Base-by-base conservation (phyloP, 371 early-diverging fungal species). In the Mortierella sp. region DNA sequence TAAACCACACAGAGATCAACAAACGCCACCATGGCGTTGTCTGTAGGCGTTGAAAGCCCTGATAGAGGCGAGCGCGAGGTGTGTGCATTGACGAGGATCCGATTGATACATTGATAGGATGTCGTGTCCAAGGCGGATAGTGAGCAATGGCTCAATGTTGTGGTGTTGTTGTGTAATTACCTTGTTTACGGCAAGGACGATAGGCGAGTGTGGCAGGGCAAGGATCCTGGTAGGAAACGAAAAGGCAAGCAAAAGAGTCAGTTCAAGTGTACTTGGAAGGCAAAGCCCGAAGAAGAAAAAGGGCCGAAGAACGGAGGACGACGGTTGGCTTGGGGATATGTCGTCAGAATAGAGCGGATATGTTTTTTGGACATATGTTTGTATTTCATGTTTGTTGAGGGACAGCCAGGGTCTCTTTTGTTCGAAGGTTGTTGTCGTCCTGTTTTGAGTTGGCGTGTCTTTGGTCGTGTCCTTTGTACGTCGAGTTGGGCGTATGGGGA, bases 221-320 rank as follows among this genome's bases (percentile, higher is more conserved):
- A 9, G 21, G 31, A 61, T 61, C 37, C 61, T 61, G 16, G 37
- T 16, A 34, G 21, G 1, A 31, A 34, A 31, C 19, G 31, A 34
- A 6, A 28, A 59, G 14, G 51, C 9, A 46, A 59, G 59, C 5
- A n/a, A 28, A 14, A 31, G 31, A 48, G 61, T 61, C 16, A 50
- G 50, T 50, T 14, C 16, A 50, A 31, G 28, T 13, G 59, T 59
- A 28, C 59, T 26, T 28, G 59, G 31, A 19, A 37, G 31, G 64
- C 31, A 61, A 61, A 61, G 64, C 64, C 64, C 64, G 64, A 61
- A 34, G 34, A 61, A 34, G 64, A 21, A 61, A 61, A 67, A 67
- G 21, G 67, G 21, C 21, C 67, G 54, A 54, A 21, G 54, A 40
- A 40, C 2, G 43, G 54, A 50, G 3, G 16, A 50, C 19, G 37